These are phyloP conservation scores for Omphalotus olearius DNA, from an alignment of 1,284 basidiomycete genomes.

Conservation along the genomic window DNA sequence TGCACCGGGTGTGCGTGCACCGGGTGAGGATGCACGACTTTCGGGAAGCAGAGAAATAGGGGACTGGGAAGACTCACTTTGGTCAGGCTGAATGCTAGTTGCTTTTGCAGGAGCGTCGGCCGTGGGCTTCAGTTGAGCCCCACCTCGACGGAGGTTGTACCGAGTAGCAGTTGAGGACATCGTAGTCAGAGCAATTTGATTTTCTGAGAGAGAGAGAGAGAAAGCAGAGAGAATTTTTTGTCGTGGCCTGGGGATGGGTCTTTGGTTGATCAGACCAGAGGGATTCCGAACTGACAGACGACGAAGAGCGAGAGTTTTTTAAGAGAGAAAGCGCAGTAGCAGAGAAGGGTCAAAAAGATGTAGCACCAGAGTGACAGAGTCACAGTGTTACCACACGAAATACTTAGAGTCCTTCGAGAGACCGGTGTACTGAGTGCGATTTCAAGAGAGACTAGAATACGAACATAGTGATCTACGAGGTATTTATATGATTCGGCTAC, in stretches of 20 bases:
- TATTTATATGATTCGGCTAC: not conserved
- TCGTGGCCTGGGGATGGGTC: not conserved
- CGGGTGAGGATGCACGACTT: slow-evolving; percentile 4
- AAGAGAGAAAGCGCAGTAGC: not conserved
- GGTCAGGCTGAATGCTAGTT: not conserved
- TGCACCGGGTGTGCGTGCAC: slow-evolving; percentile 2
- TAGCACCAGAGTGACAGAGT: not conserved
- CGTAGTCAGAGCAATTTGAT: not conserved
- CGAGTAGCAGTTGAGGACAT: not conserved
- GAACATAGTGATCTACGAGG: too few species aligned
- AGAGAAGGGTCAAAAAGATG: not conserved
- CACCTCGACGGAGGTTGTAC: not conserved
- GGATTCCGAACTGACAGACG: not conserved
- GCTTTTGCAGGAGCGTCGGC: not conserved
- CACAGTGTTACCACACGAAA: not conserved
- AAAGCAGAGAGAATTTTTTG: not conserved
- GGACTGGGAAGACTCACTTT: not conserved
- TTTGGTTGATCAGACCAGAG: slow-evolving; percentile 7
- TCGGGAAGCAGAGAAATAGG: not conserved
- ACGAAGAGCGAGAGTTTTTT: not conserved
- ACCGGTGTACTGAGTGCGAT: not conserved
- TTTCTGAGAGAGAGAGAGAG: not conserved
- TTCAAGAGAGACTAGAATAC: not conserved
- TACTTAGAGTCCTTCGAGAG: not conserved
- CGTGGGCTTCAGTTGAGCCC: not conserved